Conservation (phyloP, 202 grass and related monocot species). For the Brachypodium distachyon region DNA sequence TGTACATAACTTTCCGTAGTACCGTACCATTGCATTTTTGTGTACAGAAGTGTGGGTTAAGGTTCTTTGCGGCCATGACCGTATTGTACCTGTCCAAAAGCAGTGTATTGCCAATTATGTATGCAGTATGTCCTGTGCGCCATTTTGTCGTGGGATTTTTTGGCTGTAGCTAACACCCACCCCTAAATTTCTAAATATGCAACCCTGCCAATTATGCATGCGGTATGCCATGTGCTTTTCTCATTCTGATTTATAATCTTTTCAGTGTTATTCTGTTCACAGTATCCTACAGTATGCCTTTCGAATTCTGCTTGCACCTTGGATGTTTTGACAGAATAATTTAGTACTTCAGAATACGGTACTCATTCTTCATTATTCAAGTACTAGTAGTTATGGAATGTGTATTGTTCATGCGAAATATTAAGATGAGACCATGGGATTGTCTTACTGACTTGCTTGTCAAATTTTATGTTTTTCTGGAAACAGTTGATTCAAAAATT, state of each 20-base stretch:
- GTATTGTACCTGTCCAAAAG: not conserved
- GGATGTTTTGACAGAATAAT: not conserved
- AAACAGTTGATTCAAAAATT: not conserved
- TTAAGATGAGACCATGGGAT: not conserved
- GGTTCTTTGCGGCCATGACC: too few relatives aligned
- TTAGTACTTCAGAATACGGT: not conserved
- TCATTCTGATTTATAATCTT: not conserved
- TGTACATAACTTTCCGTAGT: too few relatives aligned
- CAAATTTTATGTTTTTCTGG: not conserved
- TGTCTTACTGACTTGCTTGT: not conserved
- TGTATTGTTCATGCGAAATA: not conserved
- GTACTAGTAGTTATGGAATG: not conserved
- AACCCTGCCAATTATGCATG: too few relatives aligned
- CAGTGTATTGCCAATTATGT: not conserved
- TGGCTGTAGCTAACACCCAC: not conserved
- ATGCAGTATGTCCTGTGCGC: not conserved
- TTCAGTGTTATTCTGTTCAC: not conserved
- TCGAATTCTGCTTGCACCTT: not conserved
- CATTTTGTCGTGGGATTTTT: not conserved
- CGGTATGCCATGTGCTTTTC: too few relatives aligned
- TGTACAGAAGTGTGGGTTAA: too few relatives aligned
- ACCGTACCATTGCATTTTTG: too few relatives aligned
- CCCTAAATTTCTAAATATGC: not conserved
- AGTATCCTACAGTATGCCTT: not conserved
- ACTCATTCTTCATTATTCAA: not conserved